Evolutionary conservation across 2,329 filamentous ascomycete genomes (phyloP).

Genomic region (Magnaporthiopsis incrustans): DNA sequence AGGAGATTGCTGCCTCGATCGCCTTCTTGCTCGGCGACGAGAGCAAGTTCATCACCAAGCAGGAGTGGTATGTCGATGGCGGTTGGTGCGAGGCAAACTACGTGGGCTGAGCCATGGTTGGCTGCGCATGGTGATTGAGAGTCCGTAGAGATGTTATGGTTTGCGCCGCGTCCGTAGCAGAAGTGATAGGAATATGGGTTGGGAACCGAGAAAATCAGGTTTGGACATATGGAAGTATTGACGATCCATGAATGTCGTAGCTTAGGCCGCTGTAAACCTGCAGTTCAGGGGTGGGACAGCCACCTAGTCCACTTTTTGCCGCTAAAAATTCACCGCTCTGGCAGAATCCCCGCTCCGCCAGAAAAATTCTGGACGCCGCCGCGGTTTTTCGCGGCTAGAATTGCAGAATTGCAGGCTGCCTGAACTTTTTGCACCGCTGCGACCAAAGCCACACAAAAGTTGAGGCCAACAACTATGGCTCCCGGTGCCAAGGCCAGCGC

Average conservation of each 20-base stretch:
- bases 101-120: background rate
- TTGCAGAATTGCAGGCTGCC: background rate
- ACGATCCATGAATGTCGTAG: no score
- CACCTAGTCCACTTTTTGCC: background rate
- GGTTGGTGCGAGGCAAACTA: conserved; percentile 3
- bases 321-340: conserved; percentile 2
- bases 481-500: background rate
- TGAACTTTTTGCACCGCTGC: background rate
- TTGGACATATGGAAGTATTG: no score
- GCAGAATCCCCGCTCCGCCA: background rate
- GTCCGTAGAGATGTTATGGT: no score
- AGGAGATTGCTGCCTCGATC: conserved; percentile 4
- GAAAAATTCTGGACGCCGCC: conserved; percentile 3
- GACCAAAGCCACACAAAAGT: background rate
- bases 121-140: no score
- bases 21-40: conserved; percentile 10
- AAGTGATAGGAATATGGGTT: no score
- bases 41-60: conserved; percentile 7
- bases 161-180: no score
- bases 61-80: conserved; percentile 7
- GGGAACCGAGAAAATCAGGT: no score
- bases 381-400: background rate
- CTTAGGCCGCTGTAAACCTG: no score
- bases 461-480: conserved; percentile 6
- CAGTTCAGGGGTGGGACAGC: background rate